Evolutionary conservation across 2,329 filamentous ascomycete genomes (phyloP).

Genomic region (Ilyonectria robusta): DNA sequence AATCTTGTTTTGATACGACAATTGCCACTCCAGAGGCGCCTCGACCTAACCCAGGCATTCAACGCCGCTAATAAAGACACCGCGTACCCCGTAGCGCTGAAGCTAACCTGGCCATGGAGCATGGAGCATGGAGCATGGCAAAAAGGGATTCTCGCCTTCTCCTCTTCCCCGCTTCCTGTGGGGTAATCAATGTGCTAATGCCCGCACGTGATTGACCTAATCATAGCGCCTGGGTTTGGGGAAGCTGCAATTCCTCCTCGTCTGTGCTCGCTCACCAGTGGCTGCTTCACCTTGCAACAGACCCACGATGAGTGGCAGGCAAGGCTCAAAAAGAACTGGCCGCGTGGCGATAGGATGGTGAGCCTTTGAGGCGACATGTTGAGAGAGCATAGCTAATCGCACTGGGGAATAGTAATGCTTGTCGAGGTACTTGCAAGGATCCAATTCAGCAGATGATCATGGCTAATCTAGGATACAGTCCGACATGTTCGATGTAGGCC

Average conservation of each 20-base stretch:
- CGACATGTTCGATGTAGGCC: constrained; percentile 32
- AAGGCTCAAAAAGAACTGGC: constrained; percentile 25
- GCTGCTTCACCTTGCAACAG: constrained; percentile 8
- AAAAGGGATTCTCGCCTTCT: constrained; percentile 6
- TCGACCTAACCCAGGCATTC: too few species aligned
- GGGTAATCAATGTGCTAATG: background rate
- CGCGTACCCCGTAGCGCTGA: constrained; percentile 1
- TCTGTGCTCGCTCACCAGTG: constrained; percentile 11
- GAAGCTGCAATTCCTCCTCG: background rate
- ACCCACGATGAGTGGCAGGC: constrained; percentile 26
- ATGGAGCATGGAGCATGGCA: background rate
- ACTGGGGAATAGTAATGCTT: constrained; percentile 21
- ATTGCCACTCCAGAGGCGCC: too few species aligned
- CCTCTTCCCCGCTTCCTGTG: constrained; percentile 14
- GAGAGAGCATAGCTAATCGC: constrained; percentile 12
- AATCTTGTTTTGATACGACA: too few species aligned
- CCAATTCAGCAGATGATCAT: background rate
- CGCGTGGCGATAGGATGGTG: constrained; percentile 36
- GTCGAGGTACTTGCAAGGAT: constrained; percentile 29
- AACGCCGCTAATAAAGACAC: background rate
- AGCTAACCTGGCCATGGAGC: constrained; percentile 4
- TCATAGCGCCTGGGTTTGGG: background rate
- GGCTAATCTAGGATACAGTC: constrained; percentile 22
- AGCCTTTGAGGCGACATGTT: background rate
- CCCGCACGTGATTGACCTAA: constrained; percentile 14